Evolutionary conservation across 495 filamentous ascomycete genomes (phyloP).

Genomic region (Cladorrhinum samala): DNA sequence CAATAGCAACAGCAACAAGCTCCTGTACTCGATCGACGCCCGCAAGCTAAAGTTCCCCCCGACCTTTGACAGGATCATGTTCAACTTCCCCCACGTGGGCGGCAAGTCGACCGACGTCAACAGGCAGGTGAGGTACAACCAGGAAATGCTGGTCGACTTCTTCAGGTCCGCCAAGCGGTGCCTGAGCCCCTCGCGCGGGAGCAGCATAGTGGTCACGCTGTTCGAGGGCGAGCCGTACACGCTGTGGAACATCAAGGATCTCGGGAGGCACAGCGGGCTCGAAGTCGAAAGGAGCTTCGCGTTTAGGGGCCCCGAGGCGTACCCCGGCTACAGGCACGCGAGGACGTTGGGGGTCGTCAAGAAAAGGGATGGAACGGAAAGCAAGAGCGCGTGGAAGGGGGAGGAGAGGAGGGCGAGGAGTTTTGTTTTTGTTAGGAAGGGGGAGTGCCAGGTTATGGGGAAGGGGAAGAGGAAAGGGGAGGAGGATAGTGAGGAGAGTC

Average conservation of each 20-base stretch:
- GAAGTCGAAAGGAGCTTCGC: constrained; percentile 68
- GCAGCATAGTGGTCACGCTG: constrained; percentile 74
- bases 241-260: constrained; percentile 85
- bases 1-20: not conserved
- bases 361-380: constrained; percentile 45
- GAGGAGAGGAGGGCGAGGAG: constrained; percentile 69
- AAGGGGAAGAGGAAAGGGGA: constrained; percentile 38
- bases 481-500: constrained; percentile 16
- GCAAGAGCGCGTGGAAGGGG: constrained; percentile 58
- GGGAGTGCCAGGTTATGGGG: constrained; percentile 10
- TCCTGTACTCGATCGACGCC: constrained; percentile 61
- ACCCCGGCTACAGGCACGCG: constrained; percentile 83
- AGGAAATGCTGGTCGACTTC: constrained; percentile 79
- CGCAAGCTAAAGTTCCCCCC: constrained; percentile 53
- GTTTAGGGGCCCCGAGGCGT: constrained; percentile 67
- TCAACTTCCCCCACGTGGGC: constrained; percentile 96
- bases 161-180: constrained; percentile 54
- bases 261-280: constrained; percentile 73
- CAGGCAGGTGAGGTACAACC: constrained; percentile 86
- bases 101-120: constrained; percentile 89
- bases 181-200: constrained; percentile 32
- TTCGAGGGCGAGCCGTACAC: constrained; percentile 94
- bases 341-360: constrained; percentile 74
- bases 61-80: constrained; percentile 51
- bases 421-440: constrained; percentile 70